Evolutionary conservation across 805 yeast genomes (phyloP).

Genomic region (Blastobotrys attinorum): DNA sequence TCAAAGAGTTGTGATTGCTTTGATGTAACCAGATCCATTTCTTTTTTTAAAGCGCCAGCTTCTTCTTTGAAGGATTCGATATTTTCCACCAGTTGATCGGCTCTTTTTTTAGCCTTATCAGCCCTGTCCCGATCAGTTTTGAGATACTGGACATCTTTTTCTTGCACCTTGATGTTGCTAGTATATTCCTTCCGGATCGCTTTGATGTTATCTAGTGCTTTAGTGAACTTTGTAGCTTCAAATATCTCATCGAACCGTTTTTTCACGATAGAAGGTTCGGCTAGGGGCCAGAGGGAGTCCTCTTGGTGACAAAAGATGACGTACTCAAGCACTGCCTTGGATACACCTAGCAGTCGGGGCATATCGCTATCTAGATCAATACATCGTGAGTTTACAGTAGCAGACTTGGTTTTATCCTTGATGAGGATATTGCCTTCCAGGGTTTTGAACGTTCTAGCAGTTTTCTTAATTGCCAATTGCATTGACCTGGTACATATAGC

Average conservation of each 20-base stretch:
- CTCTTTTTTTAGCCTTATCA: slow-evolving; percentile 42
- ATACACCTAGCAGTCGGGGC: slow-evolving; percentile 80
- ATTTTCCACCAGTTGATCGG: slow-evolving; percentile 36
- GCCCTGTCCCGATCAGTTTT: slow-evolving; percentile 70
- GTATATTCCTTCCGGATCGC: slow-evolving; percentile 67
- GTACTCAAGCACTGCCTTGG: slow-evolving; percentile 78
- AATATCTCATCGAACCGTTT: slow-evolving; percentile 94
- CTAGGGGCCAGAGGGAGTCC: slow-evolving; percentile 90
- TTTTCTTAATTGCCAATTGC: slow-evolving; percentile 59
- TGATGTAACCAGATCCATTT: slow-evolving; percentile 46
- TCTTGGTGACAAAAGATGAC: slow-evolving; percentile 98
- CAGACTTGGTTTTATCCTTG: slow-evolving; percentile 52
- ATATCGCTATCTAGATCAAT: slow-evolving; percentile 77
- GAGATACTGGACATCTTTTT: slow-evolving; percentile 72
- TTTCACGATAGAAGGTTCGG: slow-evolving; percentile 78
- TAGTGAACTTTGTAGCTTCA: slow-evolving; percentile 89
- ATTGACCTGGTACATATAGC: slow-evolving; percentile 85
- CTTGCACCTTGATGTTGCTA: slow-evolving; percentile 63
- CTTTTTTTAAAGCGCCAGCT: slow-evolving; percentile 40
- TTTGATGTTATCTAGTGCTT: slow-evolving; percentile 77
- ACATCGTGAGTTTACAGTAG: slow-evolving; percentile 70
- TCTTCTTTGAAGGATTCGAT: slow-evolving; percentile 41
- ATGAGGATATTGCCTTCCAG: slow-evolving; percentile 80
- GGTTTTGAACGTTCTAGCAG: slow-evolving; percentile 72
- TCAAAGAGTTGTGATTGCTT: slow-evolving; percentile 60